Evolutionary conservation across 495 filamentous ascomycete species (phyloP), one percentile per base, ranked within the genome.

Genomic region (Penicillium salamii): DNA sequence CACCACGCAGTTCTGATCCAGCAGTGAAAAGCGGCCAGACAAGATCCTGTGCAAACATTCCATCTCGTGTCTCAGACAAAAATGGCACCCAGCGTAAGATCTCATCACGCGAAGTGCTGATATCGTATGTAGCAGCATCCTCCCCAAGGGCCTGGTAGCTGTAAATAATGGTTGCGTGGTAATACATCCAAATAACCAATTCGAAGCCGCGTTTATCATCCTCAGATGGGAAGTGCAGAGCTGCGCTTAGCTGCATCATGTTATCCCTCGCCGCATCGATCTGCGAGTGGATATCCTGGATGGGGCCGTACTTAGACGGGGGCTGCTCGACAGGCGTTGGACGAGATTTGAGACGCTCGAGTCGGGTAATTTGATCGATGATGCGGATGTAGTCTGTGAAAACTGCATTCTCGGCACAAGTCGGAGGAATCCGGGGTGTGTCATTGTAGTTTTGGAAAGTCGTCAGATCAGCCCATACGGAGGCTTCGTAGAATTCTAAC

Each of bases 11-110:
- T 48, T 60, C 59, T 2, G 62, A 58, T n/a, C 62, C 62, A 1
- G 56, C 53, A 17, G 61, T 52, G 23, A 65, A 62, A 4, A 65
- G 48, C 12, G 62, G 62, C 62, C 62, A 65, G 14, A 62, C 56
- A 7, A 65, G 48, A 42, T 65, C 52, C 15, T 65, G 59, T 1
- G 52, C 59, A 37, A 62, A 59, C 32, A 45, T 49, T 13, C 46
- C 36, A n/a, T 47, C 41, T 29, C 46, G 24, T 19, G 42, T 58
- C 36, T 47, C 54, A 2, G 55, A 51, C 11, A 65, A 46, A 36
- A 38, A 47, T 5, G 26, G 33, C n/a, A 65, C 35, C 38, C 59
- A 52, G 3, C 19, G 35, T 0, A 65, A 21, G 8, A 65, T 59
- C 18, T 53, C 42, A 18, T 65, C 49, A 18, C 59, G 53, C n/a